Evolutionary conservation across 805 yeast genomes (phyloP).

Genomic region (Kregervanrija fluxuum): DNA sequence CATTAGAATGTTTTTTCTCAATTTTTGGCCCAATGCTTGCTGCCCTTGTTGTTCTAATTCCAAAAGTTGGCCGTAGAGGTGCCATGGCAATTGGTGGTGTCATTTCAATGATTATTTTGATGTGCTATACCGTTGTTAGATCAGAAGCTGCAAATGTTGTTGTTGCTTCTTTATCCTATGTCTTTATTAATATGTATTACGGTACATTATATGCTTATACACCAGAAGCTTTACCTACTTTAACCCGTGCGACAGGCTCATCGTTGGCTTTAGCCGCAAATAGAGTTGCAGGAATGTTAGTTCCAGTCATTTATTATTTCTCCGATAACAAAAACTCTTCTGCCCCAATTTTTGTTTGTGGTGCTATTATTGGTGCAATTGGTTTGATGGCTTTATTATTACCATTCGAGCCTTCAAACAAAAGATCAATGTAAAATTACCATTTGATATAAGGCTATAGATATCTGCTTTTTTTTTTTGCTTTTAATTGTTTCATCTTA

Average conservation of each 20-base stretch:
- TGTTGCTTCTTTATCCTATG: slow-evolving; percentile 40
- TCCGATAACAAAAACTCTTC: slow-evolving; percentile 40
- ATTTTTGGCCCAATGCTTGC: slow-evolving; percentile 50
- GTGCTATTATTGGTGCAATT: slow-evolving; percentile 44
- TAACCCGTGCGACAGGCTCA: slow-evolving; percentile 51
- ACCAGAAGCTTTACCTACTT: slow-evolving; percentile 54
- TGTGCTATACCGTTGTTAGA: slow-evolving; percentile 57
- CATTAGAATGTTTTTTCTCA: slow-evolving; percentile 38
- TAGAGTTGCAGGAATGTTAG: slow-evolving; percentile 47
- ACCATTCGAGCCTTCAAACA: slow-evolving; percentile 47
- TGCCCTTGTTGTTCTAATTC: slow-evolving; percentile 29
- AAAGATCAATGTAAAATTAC: slow-evolving; percentile 25
- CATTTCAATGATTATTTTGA: slow-evolving; percentile 48
- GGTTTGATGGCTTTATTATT: slow-evolving; percentile 36
- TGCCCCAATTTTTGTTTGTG: slow-evolving; percentile 57
- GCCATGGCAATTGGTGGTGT: slow-evolving; percentile 46
- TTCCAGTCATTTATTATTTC: slow-evolving; percentile 50
- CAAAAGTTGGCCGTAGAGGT: slow-evolving; percentile 48
- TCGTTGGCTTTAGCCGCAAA: slow-evolving; percentile 51
- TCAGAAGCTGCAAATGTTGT: slow-evolving; percentile 48
- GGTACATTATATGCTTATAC: slow-evolving; percentile 60
- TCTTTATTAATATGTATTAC: slow-evolving; percentile 42
- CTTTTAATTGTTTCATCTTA: no score
- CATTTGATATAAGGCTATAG: slow-evolving; percentile 2
- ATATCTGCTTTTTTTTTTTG: no score